Conservation (phyloP, 1,284 basidiomycete genomes). For the Naganishia liquefaciens region DNA sequence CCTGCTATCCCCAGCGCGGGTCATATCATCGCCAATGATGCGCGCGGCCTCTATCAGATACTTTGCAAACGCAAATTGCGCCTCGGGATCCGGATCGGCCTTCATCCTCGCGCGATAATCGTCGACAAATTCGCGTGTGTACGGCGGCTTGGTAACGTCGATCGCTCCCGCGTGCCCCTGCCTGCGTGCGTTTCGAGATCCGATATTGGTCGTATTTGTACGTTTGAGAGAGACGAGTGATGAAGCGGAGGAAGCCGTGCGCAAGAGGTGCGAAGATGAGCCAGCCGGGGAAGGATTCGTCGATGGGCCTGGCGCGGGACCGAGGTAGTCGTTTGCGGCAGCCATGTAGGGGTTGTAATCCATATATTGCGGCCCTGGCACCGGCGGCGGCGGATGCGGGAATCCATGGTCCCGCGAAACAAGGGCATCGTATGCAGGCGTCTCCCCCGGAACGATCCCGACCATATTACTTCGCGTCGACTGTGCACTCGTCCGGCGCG, state of each 20-base stretch:
- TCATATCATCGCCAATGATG: slow-evolving; percentile 81
- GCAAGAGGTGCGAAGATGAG: slow-evolving; percentile 20
- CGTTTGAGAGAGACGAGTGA: slow-evolving; percentile 42
- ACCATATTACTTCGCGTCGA: slow-evolving; percentile 15
- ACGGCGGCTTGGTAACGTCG: slow-evolving; percentile 81
- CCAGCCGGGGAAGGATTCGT: slow-evolving; percentile 5
- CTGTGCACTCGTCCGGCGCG: slow-evolving; percentile 15
- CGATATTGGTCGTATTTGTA: slow-evolving; percentile 58
- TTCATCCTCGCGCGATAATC: slow-evolving; percentile 97
- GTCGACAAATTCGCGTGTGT: slow-evolving; percentile 95
- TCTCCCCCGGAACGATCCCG: slow-evolving; percentile 6
- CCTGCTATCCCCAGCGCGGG: slow-evolving; percentile 56
- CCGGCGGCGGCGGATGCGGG: slow-evolving; percentile 40
- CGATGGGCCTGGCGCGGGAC: slow-evolving; percentile 45
- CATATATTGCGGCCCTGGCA: slow-evolving; percentile 49
- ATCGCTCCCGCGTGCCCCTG: slow-evolving; percentile 65
- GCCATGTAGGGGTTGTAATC: slow-evolving; percentile 53
- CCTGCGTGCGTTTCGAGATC: slow-evolving; percentile 55
- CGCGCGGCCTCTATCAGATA: slow-evolving; percentile 99
- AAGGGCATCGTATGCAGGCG: slow-evolving; percentile 3
- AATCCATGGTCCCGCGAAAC: slow-evolving; percentile 16
- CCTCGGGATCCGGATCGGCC: slow-evolving; percentile 94
- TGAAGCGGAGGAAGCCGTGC: slow-evolving; percentile 36
- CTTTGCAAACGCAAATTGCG: slow-evolving; percentile 96
- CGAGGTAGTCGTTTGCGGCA: slow-evolving; percentile 74